Conservation (phyloP, 2,329 filamentous ascomycete species). For the Nothophoma quercina region DNA sequence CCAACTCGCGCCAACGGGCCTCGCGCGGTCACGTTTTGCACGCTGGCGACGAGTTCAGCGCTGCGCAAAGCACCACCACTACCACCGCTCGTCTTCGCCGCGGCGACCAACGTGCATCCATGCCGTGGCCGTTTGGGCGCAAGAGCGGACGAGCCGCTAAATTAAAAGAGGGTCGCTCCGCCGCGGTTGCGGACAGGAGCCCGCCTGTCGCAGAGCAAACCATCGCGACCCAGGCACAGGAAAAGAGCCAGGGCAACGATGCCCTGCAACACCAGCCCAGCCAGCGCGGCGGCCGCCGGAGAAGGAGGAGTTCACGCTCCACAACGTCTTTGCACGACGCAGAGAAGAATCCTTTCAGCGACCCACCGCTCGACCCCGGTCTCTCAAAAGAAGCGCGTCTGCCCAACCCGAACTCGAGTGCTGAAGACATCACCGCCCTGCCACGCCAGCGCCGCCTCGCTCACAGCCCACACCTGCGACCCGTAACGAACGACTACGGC, state of each 20-base stretch:
- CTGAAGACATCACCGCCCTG: slow-evolving; percentile 58
- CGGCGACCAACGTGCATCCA: slow-evolving; percentile 47
- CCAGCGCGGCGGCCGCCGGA: slow-evolving; percentile 41
- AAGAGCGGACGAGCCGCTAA: slow-evolving; percentile 72
- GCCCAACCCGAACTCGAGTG: slow-evolving; percentile 40
- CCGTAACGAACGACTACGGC: slow-evolving; percentile 51
- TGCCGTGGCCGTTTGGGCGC: slow-evolving; percentile 86
- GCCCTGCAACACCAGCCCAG: slow-evolving; percentile 34
- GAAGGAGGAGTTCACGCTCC: slow-evolving; percentile 43
- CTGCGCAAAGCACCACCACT: slow-evolving; percentile 1
- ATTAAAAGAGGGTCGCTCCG: slow-evolving; percentile 46
- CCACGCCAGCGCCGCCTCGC: slow-evolving; percentile 51
- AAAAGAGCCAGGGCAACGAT: slow-evolving; percentile 31
- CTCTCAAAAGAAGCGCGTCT: slow-evolving; percentile 28
- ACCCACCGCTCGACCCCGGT: slow-evolving; percentile 29
- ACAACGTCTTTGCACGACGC: slow-evolving; percentile 41
- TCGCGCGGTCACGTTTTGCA: slow-evolving; percentile 33
- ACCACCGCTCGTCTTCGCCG: slow-evolving; percentile 11
- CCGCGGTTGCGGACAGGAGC: slow-evolving; percentile 62
- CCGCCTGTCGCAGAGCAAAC: slow-evolving; percentile 39
- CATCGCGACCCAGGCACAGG: slow-evolving; percentile 26
- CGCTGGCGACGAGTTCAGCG: slow-evolving; percentile 19
- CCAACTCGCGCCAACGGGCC: slow-evolving; percentile 25
- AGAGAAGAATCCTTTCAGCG: slow-evolving; percentile 32
- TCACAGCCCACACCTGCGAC: slow-evolving; percentile 58